These are phyloP conservation scores for Yarrowia alimentaria DNA, from an alignment of 805 yeast genomes.

Conservation along the genomic window DNA sequence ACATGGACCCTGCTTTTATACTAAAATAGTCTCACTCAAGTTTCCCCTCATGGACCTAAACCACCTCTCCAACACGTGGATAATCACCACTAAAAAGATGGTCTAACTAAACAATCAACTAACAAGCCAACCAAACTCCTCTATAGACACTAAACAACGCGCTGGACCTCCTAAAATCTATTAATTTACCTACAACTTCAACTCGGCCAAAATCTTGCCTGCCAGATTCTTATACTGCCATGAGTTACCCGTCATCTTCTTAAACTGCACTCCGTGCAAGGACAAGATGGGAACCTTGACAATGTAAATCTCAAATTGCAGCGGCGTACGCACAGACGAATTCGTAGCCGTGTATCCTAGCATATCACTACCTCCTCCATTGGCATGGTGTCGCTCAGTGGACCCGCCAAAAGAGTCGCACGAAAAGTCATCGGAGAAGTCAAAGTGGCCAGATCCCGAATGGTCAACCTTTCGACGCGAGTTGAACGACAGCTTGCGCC, in stretches of 20 bases:
- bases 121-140: no score
- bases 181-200: slow-evolving; percentile 50
- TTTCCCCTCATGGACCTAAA: no score
- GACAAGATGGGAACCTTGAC: slow-evolving; percentile 91
- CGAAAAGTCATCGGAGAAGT: slow-evolving; percentile 26
- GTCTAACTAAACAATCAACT: no score
- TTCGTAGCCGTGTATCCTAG: slow-evolving; percentile 36
- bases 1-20: no score
- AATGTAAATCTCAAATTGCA: slow-evolving; percentile 85
- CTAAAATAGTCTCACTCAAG: no score
- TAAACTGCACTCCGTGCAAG: slow-evolving; percentile 90
- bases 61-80: no score
- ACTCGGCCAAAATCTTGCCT: slow-evolving; percentile 70
- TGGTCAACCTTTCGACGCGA: slow-evolving; percentile 32
- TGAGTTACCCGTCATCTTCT: slow-evolving; percentile 87
- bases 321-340: slow-evolving; percentile 50
- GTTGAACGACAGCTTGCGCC: slow-evolving; percentile 37
- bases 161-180: no score
- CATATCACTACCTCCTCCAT: slow-evolving; percentile 42
- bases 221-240: slow-evolving; percentile 94
- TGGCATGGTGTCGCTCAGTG: slow-evolving; percentile 28
- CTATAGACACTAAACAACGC: no score
- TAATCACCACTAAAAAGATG: no score
- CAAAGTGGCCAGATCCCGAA: slow-evolving; percentile 15
- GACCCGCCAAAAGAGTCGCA: slow-evolving; percentile 26